A percentile compares a stretch with the other conserved stretches of the same genome.
phyloP scores from a whole-genome alignment of 306 rosid genomes.

The Acacia acuminata region DNA sequence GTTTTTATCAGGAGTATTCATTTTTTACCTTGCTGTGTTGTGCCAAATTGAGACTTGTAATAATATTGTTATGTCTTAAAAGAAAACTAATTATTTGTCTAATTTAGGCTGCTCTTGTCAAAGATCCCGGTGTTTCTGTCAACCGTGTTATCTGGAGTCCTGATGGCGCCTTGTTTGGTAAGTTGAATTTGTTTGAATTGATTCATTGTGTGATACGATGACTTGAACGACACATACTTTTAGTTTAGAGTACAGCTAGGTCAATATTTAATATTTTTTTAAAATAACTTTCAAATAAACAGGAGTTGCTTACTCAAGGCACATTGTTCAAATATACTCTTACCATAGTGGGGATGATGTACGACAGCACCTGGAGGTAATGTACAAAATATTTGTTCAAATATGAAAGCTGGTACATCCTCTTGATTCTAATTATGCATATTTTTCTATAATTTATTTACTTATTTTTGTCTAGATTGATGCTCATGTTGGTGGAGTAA shows the following conservation, averaged over 20 bases:
- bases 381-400: background rate
- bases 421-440: background rate
- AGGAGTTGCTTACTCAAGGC: slow-evolving; percentile 94
- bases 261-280: slow-evolving; percentile 16
- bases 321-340: slow-evolving; percentile 81
- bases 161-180: slow-evolving; percentile 91
- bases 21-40: slow-evolving; percentile 8
- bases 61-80: slow-evolving; percentile 24
- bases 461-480: slow-evolving; percentile 61
- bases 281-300: slow-evolving; percentile 6
- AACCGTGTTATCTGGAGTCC: slow-evolving; percentile 99
- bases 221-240: background rate
- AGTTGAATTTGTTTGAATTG: slow-evolving; percentile 35
- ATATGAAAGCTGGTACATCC: background rate
- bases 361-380: slow-evolving; percentile 81
- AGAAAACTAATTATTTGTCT: slow-evolving; percentile 27
- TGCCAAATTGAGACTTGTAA: background rate
- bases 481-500: slow-evolving; percentile 87
- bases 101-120: slow-evolving; percentile 85
- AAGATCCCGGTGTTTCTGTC: slow-evolving; percentile 93
- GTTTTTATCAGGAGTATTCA: slow-evolving; percentile 19
- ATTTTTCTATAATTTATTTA: background rate
- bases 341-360: slow-evolving; percentile 64
- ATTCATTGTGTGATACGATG: slow-evolving; percentile 21
- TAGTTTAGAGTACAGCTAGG: slow-evolving; percentile 4